Conservation (phyloP, 768 basidiomycete genomes). For the Calocera viscosa region DNA sequence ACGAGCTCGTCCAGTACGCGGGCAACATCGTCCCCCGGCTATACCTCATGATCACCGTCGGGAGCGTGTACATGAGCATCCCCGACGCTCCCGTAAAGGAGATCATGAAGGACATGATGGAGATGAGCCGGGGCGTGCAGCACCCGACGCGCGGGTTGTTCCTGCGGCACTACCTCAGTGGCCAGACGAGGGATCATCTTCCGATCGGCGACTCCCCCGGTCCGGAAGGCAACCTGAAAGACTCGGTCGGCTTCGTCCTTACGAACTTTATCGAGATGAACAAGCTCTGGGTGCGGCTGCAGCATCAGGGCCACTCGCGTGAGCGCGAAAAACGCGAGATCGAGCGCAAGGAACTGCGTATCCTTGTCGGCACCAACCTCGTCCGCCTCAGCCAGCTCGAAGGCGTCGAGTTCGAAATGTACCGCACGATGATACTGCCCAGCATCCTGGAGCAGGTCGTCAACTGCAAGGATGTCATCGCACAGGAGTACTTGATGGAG, state of each 20-base stretch:
- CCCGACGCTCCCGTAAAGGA: constrained; percentile 95
- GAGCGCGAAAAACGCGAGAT: constrained; percentile 96
- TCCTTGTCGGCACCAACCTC: constrained; percentile 94
- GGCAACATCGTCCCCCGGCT: constrained; percentile 89
- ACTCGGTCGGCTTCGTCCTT: constrained; percentile 89
- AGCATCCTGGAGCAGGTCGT: constrained; percentile 94
- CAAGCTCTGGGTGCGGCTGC: constrained; percentile 97
- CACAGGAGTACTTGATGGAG: constrained; percentile 98
- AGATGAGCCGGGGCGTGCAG: constrained; percentile 94
- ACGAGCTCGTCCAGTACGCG: constrained; percentile 99
- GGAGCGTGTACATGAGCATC: constrained; percentile 97
- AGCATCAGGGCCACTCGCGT: constrained; percentile 93
- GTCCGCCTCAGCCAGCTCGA: constrained; percentile 91
- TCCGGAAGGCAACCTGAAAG: constrained; percentile 78
- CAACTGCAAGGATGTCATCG: constrained; percentile 95
- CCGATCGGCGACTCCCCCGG: constrained; percentile 74
- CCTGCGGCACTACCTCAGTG: constrained; percentile 88
- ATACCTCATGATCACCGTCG: constrained; percentile 99
- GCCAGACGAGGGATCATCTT: constrained; percentile 91
- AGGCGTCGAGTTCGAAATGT: constrained; percentile 90
- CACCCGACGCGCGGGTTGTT: constrained; percentile 96
- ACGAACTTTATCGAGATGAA: constrained; percentile 99
- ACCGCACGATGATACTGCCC: constrained; percentile 73
- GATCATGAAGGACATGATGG: constrained; percentile 99
- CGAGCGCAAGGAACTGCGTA: constrained; percentile 88